phyloP scores from a whole-genome alignment of 495 filamentous ascomycete genomes.

The Chaetomium tenue region DNA sequence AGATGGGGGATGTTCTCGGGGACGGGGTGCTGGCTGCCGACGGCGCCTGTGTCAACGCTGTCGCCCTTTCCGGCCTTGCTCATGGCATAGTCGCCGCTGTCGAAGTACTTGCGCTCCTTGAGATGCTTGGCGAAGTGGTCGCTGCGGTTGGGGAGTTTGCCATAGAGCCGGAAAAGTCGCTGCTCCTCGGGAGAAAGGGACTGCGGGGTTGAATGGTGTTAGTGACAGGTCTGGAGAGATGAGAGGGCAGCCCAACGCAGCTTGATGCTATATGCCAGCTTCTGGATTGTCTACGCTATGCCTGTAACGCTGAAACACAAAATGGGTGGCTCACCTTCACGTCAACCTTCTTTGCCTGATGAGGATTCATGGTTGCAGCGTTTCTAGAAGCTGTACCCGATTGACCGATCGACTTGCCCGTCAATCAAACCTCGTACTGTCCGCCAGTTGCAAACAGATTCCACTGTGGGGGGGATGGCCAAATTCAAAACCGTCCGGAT shows the following conservation, averaged over 20 bases:
- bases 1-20: slow-evolving; percentile 97
- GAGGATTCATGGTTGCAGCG: slow-evolving; percentile 75
- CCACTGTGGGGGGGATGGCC: background rate
- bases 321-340: slow-evolving; percentile 68
- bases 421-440: background rate
- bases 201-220: slow-evolving; percentile 45
- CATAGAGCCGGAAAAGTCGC: slow-evolving; percentile 91
- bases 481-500: background rate
- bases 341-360: slow-evolving; percentile 95
- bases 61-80: slow-evolving; percentile 97
- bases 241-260: background rate
- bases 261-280: background rate
- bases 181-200: slow-evolving; percentile 88
- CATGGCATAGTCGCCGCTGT: slow-evolving; percentile 95
- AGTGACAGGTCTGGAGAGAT: slow-evolving; percentile 11
- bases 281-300: background rate
- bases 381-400: background rate
- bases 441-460: background rate
- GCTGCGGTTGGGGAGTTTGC: slow-evolving; percentile 92
- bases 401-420: background rate
- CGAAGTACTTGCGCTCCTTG: slow-evolving; percentile 98
- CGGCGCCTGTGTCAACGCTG: slow-evolving; percentile 86
- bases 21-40: slow-evolving; percentile 90
- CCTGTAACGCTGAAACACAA: slow-evolving; percentile 17
- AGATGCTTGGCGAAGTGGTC: slow-evolving; percentile 98